Evolutionary conservation across 2,329 filamentous ascomycete species (phyloP).

Genomic region (Akanthomyces uredinophilus): DNA sequence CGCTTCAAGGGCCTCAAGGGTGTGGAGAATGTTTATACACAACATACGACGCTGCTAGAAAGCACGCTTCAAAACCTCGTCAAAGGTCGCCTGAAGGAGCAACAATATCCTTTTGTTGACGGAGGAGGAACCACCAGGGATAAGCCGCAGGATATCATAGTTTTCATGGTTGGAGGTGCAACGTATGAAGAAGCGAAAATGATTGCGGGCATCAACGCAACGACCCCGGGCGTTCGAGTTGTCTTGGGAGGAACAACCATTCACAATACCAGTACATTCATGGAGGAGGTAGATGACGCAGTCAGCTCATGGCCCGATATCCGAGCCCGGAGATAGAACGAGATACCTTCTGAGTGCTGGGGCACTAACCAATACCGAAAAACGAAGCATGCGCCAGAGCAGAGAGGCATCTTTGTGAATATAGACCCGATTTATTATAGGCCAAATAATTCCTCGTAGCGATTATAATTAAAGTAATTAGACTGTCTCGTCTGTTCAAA

Average conservation of each 20-base stretch:
- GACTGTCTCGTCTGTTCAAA: no score
- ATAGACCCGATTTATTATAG: not conserved
- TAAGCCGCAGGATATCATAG: slow-evolving; percentile 92
- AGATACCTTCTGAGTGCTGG: not conserved
- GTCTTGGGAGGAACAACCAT: slow-evolving; percentile 84
- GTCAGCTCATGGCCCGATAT: slow-evolving; percentile 78
- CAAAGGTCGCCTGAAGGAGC: slow-evolving; percentile 80
- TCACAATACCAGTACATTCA: slow-evolving; percentile 81
- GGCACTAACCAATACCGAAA: no score
- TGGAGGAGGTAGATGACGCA: slow-evolving; percentile 88
- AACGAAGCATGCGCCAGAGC: not conserved
- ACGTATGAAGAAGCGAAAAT: slow-evolving; percentile 98
- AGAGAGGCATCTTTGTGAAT: not conserved
- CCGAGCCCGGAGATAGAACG: not conserved
- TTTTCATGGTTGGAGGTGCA: slow-evolving; percentile 89
- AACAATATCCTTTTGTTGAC: slow-evolving; percentile 91
- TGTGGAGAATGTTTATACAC: slow-evolving; percentile 98
- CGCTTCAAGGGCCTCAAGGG: slow-evolving; percentile 93
- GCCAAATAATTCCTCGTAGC: no score
- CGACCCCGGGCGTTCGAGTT: slow-evolving; percentile 79
- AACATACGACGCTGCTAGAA: slow-evolving; percentile 87
- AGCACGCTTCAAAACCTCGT: slow-evolving; percentile 86
- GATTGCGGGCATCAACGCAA: slow-evolving; percentile 90
- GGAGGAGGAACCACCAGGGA: slow-evolving; percentile 81
- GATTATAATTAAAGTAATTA: no score